A percentile compares a stretch with the other conserved stretches of the same genome.
These are phyloP conservation scores for Petrea volubilis DNA, from an alignment of 257 asterid genomes.

Conservation along the genomic window DNA sequence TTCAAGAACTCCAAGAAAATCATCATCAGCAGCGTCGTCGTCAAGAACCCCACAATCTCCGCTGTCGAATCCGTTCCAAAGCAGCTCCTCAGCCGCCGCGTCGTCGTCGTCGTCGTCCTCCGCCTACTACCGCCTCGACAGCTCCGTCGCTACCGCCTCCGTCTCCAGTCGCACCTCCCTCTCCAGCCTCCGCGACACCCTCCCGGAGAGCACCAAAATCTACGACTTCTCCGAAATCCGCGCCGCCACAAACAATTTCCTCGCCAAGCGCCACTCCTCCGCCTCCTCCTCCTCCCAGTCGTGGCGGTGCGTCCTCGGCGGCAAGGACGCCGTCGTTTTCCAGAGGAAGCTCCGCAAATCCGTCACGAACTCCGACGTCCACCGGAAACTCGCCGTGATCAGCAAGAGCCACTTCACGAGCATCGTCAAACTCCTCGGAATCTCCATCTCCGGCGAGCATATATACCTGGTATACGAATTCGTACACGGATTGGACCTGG, in stretches of 20 bases:
- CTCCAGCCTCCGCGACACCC: constrained; percentile 55
- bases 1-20: constrained; percentile 10
- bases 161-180: constrained; percentile 53
- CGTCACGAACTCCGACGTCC: constrained; percentile 43
- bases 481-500: constrained; percentile 60
- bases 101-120: constrained; percentile 28
- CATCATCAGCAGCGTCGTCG: constrained; percentile 23
- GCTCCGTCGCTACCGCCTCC: constrained; percentile 68
- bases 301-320: constrained; percentile 74
- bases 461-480: constrained; percentile 79
- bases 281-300: constrained; percentile 78
- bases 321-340: constrained; percentile 70
- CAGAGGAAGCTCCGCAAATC: constrained; percentile 64
- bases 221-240: constrained; percentile 86
- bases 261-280: constrained; percentile 69
- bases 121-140: constrained; percentile 41
- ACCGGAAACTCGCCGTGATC: constrained; percentile 51
- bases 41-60: constrained; percentile 14
- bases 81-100: constrained; percentile 21
- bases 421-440: constrained; percentile 75
- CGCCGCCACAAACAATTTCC: constrained; percentile 90
- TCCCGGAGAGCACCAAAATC: constrained; percentile 61
- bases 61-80: constrained; percentile 25
- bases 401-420: constrained; percentile 74
- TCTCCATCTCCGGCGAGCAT: constrained; percentile 71